Base-by-base conservation (phyloP, 495 filamentous ascomycete genomes). In the Podospora anserina region DNA sequence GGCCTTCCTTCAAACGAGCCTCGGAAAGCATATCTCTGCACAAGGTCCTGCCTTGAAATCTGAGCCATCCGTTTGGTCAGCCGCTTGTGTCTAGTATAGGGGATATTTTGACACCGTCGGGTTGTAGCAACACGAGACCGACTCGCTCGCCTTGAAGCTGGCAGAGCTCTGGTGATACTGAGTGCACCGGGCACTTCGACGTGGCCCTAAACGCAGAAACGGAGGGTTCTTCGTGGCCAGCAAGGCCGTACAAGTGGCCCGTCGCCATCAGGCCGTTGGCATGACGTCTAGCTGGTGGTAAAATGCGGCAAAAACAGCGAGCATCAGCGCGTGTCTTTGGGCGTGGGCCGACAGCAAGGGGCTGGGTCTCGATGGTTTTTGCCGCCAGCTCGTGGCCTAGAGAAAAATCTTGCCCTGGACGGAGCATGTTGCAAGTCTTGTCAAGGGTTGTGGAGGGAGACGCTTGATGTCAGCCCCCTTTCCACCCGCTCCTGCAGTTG, bases 271-370 rank as follows among this genome's bases (percentile, higher is more conserved):
- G 61, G 18, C 68, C 65, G 64, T 66, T 65, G 58, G 73, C 73
- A 71, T 74, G 66, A 69, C 32, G 9, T 39, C 20, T 34, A 62
- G 69, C 27, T 39, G 26, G 55, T 69, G 71, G 71, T 23, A 73
- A 73, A 71, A 73, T 73, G 73, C 73, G 74, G 71, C 28, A 74
- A 69, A 71, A 69, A 61, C 28, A 69, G 34, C 18, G 7, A 64
- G 23, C 30, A 7, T 54, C 19, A 62, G 60, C 19, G 56, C 56
- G 26, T 20, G 20, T 59, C 5, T 18, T 59, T 59, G 19, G 26
- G 16, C 56, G 6, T 59, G 4, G 56, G 19, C 7, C 56, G 4
- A 4, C 26, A 20, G 19, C 56, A 20, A 59, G 26, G 56, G 26
- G 26, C 19, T 59, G 3, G 56, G 39, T 49, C 9, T 49, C 39